Percentiles rank a stretch among this genome's conserved stretches.
Evolutionary conservation across 495 filamentous ascomycete species (phyloP).

Genomic region (Hyphodiscus hymeniophilus): DNA sequence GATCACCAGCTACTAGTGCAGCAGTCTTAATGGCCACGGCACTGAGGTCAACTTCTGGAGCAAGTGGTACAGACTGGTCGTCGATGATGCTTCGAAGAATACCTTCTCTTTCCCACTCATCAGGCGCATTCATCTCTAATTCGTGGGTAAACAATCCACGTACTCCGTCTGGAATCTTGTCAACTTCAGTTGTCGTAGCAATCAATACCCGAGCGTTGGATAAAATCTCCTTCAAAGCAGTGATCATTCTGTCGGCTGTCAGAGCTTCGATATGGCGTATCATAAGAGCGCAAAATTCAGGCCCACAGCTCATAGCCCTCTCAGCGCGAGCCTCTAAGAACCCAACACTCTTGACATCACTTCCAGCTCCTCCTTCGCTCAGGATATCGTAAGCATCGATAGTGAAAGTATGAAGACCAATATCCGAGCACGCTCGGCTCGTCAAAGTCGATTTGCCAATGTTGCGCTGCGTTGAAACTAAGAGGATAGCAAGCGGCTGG

Average conservation of each 20-base stretch:
- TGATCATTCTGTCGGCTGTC: slow-evolving; percentile 80
- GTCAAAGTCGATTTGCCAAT: slow-evolving; percentile 83
- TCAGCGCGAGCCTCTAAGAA: slow-evolving; percentile 82
- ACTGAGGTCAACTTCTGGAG: slow-evolving; percentile 72
- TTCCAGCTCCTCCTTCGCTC: slow-evolving; percentile 75
- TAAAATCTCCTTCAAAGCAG: slow-evolving; percentile 72
- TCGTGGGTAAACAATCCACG: slow-evolving; percentile 92
- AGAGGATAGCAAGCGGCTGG: slow-evolving; percentile 78
- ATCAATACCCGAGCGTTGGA: slow-evolving; percentile 68
- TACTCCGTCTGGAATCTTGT: slow-evolving; percentile 84
- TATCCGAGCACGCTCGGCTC: slow-evolving; percentile 68
- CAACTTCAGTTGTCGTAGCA: slow-evolving; percentile 89
- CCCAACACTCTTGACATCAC: slow-evolving; percentile 88
- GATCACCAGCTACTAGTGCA: slow-evolving; percentile 86
- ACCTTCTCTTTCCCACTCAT: slow-evolving; percentile 86
- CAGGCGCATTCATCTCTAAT: slow-evolving; percentile 85
- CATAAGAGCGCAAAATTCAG: slow-evolving; percentile 73
- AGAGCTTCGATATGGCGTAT: slow-evolving; percentile 84
- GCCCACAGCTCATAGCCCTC: slow-evolving; percentile 78
- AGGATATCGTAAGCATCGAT: slow-evolving; percentile 92
- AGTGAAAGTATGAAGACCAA: slow-evolving; percentile 81
- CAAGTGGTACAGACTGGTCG: slow-evolving; percentile 61
- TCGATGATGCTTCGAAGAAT: slow-evolving; percentile 71
- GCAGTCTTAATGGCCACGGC: slow-evolving; percentile 90
- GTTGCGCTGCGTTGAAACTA: slow-evolving; percentile 82